Evolutionary conservation across 75 land plant genomes (phyloP).

Genomic region (Picea glauca): DNA sequence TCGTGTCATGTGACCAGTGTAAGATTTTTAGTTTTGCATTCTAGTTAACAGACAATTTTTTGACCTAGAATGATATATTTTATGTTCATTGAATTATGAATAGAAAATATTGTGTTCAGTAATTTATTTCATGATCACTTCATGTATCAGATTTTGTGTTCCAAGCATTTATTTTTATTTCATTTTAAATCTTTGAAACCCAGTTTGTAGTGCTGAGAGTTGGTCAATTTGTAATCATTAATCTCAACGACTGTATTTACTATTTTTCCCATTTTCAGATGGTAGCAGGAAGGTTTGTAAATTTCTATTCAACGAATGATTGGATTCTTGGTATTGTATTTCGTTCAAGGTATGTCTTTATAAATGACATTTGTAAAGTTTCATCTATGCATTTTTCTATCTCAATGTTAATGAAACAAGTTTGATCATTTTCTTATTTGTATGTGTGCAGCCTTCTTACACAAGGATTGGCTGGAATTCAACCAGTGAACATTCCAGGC

Average conservation of each 20-base stretch:
- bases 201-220: too few species aligned
- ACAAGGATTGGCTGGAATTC: slow-evolving; percentile 96
- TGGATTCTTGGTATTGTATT: slow-evolving; percentile 84
- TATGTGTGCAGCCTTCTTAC: slow-evolving; percentile 62
- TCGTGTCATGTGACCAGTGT: too few species aligned
- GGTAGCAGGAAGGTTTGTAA: slow-evolving; percentile 94
- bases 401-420: neutral
- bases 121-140: too few species aligned
- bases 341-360: slow-evolving; percentile 69
- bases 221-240: neutral
- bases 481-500: slow-evolving; percentile 75
- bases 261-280: slow-evolving; percentile 45
- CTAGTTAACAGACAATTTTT: too few species aligned
- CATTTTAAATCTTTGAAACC: too few species aligned
- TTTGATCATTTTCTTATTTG: slow-evolving; percentile 8
- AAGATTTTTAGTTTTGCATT: too few species aligned
- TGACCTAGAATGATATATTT: too few species aligned
- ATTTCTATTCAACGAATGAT: slow-evolving; percentile 78
- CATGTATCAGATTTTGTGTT: too few species aligned
- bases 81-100: too few species aligned
- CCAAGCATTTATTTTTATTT: too few species aligned
- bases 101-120: too few species aligned
- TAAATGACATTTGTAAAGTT: neutral
- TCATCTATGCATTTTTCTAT: neutral
- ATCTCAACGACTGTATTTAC: neutral